Percentiles rank a stretch among this genome's conserved stretches.
These are phyloP conservation scores for Trichoderma sp. DNA, from an alignment of 2,329 filamentous ascomycete genomes.

Conservation along the genomic window DNA sequence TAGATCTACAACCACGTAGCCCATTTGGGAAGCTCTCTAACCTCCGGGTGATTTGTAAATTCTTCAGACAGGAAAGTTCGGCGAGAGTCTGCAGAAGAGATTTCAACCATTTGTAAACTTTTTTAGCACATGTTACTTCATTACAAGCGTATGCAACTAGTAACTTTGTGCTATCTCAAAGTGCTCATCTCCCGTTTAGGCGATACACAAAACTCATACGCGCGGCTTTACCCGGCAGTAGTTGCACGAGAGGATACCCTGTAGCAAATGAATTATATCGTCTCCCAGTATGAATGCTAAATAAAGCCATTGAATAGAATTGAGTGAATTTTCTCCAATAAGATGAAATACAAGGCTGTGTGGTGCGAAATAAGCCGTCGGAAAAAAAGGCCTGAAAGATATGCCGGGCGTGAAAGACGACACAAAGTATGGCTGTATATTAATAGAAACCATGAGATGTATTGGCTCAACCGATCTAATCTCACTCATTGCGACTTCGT, in stretches of 20 bases:
- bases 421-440: background rate
- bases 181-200: background rate
- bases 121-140: background rate
- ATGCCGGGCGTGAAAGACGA: no score
- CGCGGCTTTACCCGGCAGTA: background rate
- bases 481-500: background rate
- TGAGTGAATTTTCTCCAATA: background rate
- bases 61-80: background rate
- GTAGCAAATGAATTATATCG: background rate
- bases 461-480: background rate
- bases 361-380: background rate
- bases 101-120: background rate
- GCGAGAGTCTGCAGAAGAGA: background rate
- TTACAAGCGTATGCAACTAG: background rate
- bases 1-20: background rate
- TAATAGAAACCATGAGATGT: background rate
- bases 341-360: background rate
- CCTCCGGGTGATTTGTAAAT: background rate
- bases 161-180: background rate
- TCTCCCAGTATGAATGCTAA: background rate
- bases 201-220: background rate
- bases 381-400: background rate
- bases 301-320: background rate
- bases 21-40: background rate
- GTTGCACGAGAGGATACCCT: background rate